Base-by-base conservation (phyloP, 305 asterid genomes). In the Rubia occidens region DNA sequence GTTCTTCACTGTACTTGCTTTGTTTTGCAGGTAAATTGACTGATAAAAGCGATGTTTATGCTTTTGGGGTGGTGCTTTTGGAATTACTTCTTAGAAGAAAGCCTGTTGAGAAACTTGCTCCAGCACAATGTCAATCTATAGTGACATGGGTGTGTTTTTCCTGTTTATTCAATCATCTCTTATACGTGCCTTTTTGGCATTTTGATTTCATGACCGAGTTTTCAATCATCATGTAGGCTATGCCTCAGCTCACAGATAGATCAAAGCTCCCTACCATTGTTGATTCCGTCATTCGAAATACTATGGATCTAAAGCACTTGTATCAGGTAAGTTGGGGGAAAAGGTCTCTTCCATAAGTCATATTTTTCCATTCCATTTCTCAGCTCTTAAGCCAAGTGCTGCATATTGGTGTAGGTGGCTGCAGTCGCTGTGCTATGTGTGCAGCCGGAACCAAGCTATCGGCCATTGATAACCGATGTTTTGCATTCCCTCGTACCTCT, bases 181-280 rank as follows among this genome's bases (percentile, higher is more conserved):
- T 51, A 64, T 14, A 51, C 67, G 51, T 47, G 56, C 9, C 37
- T 26, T 59, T 73, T 39, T 64, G 74, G 70, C 71, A 69, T 14
- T 2, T 4, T 49, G 63, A 1, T 54, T 65, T 44, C 39, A 59
- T 75, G 20, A 43, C 56, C 59, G 66, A 49, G 56, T 72, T 71
- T 32, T 3, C 37, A 8, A 35, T 68, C 59, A 49, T 66, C 47
- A 49, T 75, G 75, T 70, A 89, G 96, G 96, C 96, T 75, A 84
- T 87, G 91, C 96, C 96, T 70, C 96, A 89, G 76, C 96, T 89
- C 35, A 89, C 87, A 0, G 96, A 89, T 74, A 81, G 95, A 88
- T 78, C 91, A 66, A 88, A 88, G 85, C 91, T 88, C 75, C 94
- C 94, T 9, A 82, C 55, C 70, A 85, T 89, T 10, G 79, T 89